Conservation (phyloP, 768 basidiomycete species). For the Sarcodon sp. region DNA sequence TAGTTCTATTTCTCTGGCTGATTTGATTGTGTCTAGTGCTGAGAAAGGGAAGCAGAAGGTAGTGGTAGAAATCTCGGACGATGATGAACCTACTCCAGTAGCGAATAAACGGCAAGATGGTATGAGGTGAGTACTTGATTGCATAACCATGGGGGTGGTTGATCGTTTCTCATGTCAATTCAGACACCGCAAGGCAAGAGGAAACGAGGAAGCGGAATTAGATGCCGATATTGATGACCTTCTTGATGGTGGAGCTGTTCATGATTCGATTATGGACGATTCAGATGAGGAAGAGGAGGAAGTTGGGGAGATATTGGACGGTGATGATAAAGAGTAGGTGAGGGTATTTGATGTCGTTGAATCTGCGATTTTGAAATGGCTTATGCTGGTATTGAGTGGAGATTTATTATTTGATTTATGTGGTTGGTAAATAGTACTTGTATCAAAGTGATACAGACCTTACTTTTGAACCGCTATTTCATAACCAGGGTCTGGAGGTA, state of each 20-base stretch:
- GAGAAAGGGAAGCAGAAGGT: conserved; percentile 22
- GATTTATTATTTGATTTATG: too few species aligned
- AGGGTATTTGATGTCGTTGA: conserved; percentile 1
- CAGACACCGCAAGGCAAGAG: neutral
- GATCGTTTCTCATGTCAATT: neutral
- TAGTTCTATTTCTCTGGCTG: too few species aligned
- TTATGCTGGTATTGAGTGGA: neutral
- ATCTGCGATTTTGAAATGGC: neutral
- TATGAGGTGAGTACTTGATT: conserved; percentile 9
- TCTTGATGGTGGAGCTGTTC: conserved; percentile 8
- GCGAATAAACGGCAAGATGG: conserved; percentile 4
- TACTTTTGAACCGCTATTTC: too few species aligned
- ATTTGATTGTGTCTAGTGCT: too few species aligned
- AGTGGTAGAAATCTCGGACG: conserved; percentile 10
- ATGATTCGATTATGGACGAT: conserved; percentile 38
- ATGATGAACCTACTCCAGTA: conserved; percentile 13
- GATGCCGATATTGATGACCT: conserved; percentile 7
- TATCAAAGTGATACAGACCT: too few species aligned
- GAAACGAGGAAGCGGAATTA: conserved; percentile 4
- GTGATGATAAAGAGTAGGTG: neutral
- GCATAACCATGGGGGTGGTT: neutral
- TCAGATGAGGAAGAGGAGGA: conserved; percentile 28
- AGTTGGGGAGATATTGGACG: conserved; percentile 6
- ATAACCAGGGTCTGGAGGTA: too few species aligned
- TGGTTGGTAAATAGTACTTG: too few species aligned